Percentiles rank a stretch among this genome's conserved stretches.
These are phyloP conservation scores for Enterospora canceri DNA, from an alignment of 371 early-diverging fungal genomes.

Conservation along the genomic window DNA sequence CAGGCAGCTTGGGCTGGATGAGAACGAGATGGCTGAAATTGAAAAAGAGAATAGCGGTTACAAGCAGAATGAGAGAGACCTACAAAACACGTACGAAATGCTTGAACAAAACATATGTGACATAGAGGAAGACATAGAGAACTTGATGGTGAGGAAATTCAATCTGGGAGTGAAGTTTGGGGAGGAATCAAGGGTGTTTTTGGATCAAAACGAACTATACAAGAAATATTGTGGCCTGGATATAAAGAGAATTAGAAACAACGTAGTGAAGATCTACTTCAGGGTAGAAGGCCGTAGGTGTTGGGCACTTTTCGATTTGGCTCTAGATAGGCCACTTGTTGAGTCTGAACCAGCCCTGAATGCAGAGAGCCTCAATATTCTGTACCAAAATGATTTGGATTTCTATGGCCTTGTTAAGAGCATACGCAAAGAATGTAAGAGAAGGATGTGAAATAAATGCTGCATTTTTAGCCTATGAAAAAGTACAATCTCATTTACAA, in stretches of 20 bases:
- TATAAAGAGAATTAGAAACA: constrained; percentile 10
- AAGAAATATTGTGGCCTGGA: constrained; percentile 34
- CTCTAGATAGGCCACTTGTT: constrained; percentile 7
- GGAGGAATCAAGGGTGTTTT: constrained; percentile 5
- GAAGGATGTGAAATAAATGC: neutral
- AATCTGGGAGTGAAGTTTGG: neutral
- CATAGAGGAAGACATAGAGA: constrained; percentile 3
- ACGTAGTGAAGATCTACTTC: constrained; percentile 28
- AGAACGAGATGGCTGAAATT: constrained; percentile 21
- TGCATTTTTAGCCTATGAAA: constrained; percentile 8
- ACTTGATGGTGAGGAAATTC: constrained; percentile 8
- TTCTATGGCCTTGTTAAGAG: constrained; percentile 24
- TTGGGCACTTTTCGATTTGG: constrained; percentile 25
- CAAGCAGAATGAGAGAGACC: constrained; percentile 12
- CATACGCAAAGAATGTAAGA: constrained; percentile 26
- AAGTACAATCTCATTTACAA: constrained; percentile 12
- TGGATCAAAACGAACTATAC: neutral
- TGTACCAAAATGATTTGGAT: constrained; percentile 7
- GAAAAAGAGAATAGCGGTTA: constrained; percentile 26
- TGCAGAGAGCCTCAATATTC: constrained; percentile 18
- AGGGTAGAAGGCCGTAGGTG: constrained; percentile 14
- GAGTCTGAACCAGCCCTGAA: constrained; percentile 25
- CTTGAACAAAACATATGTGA: constrained; percentile 4
- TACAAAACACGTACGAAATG: constrained; percentile 7
- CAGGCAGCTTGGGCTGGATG: constrained; percentile 3